phyloP scores from a whole-genome alignment of 208 protist genomes.

The Leptomonas seymouri region DNA sequence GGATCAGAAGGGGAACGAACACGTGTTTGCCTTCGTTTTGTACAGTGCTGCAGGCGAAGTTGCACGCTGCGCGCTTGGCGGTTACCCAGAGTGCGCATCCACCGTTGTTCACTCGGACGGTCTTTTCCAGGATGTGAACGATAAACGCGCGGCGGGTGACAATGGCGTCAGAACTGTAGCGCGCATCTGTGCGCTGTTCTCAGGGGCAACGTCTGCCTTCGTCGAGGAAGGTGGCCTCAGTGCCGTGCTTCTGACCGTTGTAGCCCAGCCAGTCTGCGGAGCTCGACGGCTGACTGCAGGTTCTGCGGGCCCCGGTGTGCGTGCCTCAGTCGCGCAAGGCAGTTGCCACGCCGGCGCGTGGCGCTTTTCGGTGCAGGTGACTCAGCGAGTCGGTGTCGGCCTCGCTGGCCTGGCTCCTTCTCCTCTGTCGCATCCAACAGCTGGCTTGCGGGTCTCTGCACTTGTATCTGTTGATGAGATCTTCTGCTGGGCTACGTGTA shows the following conservation, averaged over 20 bases:
- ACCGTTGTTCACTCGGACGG: background rate
- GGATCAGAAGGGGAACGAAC: background rate
- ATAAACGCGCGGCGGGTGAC: background rate
- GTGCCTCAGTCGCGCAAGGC: background rate
- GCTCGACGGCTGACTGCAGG: background rate
- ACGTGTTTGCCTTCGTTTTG: constrained; percentile 27
- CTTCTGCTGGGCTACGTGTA: constrained; percentile 5
- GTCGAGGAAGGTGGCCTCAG: background rate
- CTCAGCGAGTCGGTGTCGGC: background rate
- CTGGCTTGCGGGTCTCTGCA: background rate
- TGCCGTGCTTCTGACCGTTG: constrained; percentile 17
- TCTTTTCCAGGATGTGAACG: background rate
- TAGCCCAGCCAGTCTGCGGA: constrained; percentile 8
- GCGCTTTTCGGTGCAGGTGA: constrained; percentile 20
- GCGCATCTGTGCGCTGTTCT: constrained; percentile 21
- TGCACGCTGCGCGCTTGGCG: constrained; percentile 24
- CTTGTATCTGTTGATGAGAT: background rate
- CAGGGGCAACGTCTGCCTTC: background rate
- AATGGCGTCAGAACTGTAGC: background rate
- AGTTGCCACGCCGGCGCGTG: background rate
- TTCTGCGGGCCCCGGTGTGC: background rate
- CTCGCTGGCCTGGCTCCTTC: background rate
- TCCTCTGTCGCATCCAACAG: background rate
- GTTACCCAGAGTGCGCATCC: constrained; percentile 26
- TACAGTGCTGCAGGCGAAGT: constrained; percentile 13